A percentile compares a stretch with the other conserved stretches of the same genome.
These are phyloP conservation scores for Yarrowia sp. DNA, from an alignment of 805 yeast species.

Conservation along the genomic window DNA sequence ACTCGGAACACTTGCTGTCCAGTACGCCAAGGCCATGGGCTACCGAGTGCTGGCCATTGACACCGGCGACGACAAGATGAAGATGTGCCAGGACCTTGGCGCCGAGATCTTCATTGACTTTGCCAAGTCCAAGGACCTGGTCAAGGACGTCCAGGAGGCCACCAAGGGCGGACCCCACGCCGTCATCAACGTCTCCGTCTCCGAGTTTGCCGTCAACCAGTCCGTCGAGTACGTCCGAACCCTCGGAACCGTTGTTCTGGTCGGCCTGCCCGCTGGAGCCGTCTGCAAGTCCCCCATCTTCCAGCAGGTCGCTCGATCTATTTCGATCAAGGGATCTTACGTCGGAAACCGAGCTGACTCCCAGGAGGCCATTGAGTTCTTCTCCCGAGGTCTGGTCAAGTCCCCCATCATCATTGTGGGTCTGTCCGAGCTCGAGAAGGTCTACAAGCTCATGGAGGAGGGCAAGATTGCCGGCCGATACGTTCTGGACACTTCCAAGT, in stretches of 20 bases:
- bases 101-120: slow-evolving; percentile 71
- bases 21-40: slow-evolving; percentile 81
- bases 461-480: slow-evolving; percentile 89
- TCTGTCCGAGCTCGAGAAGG: slow-evolving; percentile 69
- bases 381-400: slow-evolving; percentile 71
- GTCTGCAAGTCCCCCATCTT: slow-evolving; percentile 73
- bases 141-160: slow-evolving; percentile 60
- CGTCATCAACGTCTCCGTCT: slow-evolving; percentile 76
- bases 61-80: slow-evolving; percentile 69
- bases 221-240: slow-evolving; percentile 68
- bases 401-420: slow-evolving; percentile 80
- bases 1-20: slow-evolving; percentile 74
- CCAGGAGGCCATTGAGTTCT: slow-evolving; percentile 79
- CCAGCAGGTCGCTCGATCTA: slow-evolving; percentile 73
- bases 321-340: slow-evolving; percentile 78
- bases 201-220: slow-evolving; percentile 69
- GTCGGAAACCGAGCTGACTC: slow-evolving; percentile 92
- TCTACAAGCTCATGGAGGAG: slow-evolving; percentile 78
- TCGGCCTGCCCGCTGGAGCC: slow-evolving; percentile 84
- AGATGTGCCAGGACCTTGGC: slow-evolving; percentile 63
- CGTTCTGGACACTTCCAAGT: slow-evolving; percentile 79
- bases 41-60: slow-evolving; percentile 74
- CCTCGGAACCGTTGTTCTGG: slow-evolving; percentile 72
- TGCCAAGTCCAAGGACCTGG: slow-evolving; percentile 61
- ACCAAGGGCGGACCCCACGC: slow-evolving; percentile 82